Conservation (phyloP, 441 rosid genomes). For the Syzygium syzygioides region DNA sequence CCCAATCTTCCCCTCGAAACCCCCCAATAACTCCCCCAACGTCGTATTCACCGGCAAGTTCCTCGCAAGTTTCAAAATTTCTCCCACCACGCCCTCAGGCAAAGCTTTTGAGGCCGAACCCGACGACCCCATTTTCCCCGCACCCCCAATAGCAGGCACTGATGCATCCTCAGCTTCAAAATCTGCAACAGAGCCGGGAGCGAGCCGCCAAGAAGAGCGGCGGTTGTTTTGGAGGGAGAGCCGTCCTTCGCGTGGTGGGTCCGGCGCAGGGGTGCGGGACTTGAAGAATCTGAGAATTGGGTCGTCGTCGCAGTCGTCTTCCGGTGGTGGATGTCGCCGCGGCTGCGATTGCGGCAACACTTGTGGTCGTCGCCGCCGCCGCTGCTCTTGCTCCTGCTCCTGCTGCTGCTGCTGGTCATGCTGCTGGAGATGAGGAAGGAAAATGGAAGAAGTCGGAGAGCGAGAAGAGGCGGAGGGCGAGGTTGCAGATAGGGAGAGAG, state of each 20-base stretch:
- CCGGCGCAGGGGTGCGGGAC: constrained; percentile 36
- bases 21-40: constrained; percentile 53
- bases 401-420: constrained; percentile 8
- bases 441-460: constrained; percentile 20
- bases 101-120: constrained; percentile 1
- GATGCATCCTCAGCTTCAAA: constrained; percentile 3
- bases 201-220: constrained; percentile 62
- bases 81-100: constrained; percentile 24
- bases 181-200: constrained; percentile 21
- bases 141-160: not conserved
- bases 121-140: constrained; percentile 16
- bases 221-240: constrained; percentile 58
- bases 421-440: constrained; percentile 45
- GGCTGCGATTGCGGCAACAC: not conserved
- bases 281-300: constrained; percentile 65
- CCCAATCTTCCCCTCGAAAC: constrained; percentile 32
- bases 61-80: constrained; percentile 47
- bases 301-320: constrained; percentile 17
- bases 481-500: not conserved
- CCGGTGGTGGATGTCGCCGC: not conserved
- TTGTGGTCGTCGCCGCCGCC: not conserved
- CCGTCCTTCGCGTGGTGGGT: constrained; percentile 45
- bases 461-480: constrained; percentile 24
- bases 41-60: constrained; percentile 45
- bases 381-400: not conserved